Evolutionary conservation across 441 rosid species (phyloP), one percentile per base, ranked within the genome.

Genomic region (Capsella rubella): DNA sequence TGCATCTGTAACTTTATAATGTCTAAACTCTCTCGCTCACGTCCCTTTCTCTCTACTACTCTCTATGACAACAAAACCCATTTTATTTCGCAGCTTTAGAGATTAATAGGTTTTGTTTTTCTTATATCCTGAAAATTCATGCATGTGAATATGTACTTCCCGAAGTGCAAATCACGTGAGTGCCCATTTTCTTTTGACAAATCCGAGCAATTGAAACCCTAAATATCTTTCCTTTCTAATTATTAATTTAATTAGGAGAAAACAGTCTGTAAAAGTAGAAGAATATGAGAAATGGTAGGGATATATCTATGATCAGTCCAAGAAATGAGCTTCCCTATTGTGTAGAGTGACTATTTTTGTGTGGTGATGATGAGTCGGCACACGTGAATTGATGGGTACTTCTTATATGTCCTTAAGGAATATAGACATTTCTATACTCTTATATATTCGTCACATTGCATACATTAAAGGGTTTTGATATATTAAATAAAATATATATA

Each of bases 71-170:
- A 55, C 54, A 64, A 67, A 69, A 54, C 77, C 75, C 72, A 16
- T 16, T 80, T 74, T 72, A 74, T 78, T 79, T 62, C 62, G 52
- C 62, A 75, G 69, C 81, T 81, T 84, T 71, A 66, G 69, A 60
- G 82, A 82, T 85, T 80, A 61, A 82, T 55, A 53, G 50, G 65
- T 28, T 64, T 84, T 78, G 69, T 69, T 78, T 62, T 66, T 70
- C 31, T 21, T 78, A 76, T 79, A 59, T 58, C 49, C 21, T 64
- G n/a, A 12, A 40, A 34, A 70, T 57, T 74, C 82, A 61, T 78
- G 89, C 97, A 90, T 82, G 97, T 91, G 97, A 86, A 83, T 86
- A 16, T 16, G 97, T 87, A 85, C 97, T 83, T 88, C 83, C 87
- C 84, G 54, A 68, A 86, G 83, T 58, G 84, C 74, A 83, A 71